phyloP scores from a whole-genome alignment of 345 rosid genomes.

The Cochlearia excelsa region DNA sequence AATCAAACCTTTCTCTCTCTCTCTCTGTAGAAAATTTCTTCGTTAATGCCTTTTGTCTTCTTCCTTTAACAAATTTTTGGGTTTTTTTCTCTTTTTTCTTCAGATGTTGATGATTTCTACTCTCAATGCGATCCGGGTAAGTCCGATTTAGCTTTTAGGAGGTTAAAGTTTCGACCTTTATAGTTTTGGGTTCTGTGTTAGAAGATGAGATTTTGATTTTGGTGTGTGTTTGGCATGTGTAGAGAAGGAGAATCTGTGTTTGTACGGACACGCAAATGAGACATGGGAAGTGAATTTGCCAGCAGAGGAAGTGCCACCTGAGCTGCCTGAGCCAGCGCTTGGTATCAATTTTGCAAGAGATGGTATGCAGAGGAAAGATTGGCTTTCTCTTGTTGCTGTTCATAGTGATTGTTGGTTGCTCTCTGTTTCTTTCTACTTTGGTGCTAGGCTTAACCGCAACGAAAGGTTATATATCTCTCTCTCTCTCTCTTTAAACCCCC shows the following conservation, averaged over 20 bases:
- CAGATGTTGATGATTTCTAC: slow-evolving; percentile 94
- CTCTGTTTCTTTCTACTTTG: slow-evolving; percentile 92
- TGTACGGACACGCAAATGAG: slow-evolving; percentile 91
- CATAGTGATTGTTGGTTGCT: slow-evolving; percentile 98
- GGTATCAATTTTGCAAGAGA: slow-evolving; percentile 97
- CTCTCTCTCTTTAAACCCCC: neutral
- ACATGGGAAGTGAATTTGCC: slow-evolving; percentile 93
- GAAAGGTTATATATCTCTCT: slow-evolving; percentile 54
- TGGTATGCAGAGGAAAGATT: slow-evolving; percentile 93
- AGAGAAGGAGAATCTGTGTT: slow-evolving; percentile 96
- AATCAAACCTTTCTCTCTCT: neutral
- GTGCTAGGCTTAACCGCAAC: slow-evolving; percentile 86
- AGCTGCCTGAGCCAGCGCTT: slow-evolving; percentile 96
- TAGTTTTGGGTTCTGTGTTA: neutral
- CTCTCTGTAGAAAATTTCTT: slow-evolving; percentile 3
- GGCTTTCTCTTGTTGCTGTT: slow-evolving; percentile 91
- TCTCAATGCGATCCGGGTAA: slow-evolving; percentile 96
- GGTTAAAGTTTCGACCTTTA: neutral
- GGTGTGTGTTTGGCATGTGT: neutral
- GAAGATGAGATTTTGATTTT: slow-evolving; percentile 16
- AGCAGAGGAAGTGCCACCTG: slow-evolving; percentile 96
- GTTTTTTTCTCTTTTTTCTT: neutral
- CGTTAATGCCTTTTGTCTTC: slow-evolving; percentile 16
- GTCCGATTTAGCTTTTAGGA: neutral
- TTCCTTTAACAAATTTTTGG: neutral